These are phyloP conservation scores for Cyberlindnera mrakii DNA, from an alignment of 805 yeast species.

Conservation along the genomic window DNA sequence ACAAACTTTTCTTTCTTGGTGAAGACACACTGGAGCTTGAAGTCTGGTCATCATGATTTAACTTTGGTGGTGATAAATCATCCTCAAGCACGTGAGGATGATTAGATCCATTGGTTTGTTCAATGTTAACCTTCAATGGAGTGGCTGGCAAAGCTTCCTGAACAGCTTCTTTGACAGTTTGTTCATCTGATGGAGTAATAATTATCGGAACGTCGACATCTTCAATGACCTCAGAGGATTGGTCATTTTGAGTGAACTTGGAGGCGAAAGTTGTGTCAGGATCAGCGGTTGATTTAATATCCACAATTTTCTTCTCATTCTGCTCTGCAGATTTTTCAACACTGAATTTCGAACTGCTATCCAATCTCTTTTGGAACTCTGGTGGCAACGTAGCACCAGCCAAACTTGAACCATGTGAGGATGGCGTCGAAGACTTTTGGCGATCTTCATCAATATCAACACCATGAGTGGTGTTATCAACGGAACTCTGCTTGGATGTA, in stretches of 20 bases:
- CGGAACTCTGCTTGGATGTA: not conserved
- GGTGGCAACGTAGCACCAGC: conserved; percentile 24
- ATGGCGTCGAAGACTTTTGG: conserved; percentile 7
- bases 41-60: not conserved
- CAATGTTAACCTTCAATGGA: no score
- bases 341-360: no score
- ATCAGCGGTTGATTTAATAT: no score
- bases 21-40: conserved; percentile 11
- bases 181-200: no score
- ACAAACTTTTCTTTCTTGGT: conserved; percentile 14
- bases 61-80: conserved; percentile 7
- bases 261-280: no score
- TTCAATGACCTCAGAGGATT: not conserved
- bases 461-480: not conserved
- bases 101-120: no score
- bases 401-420: conserved; percentile 10
- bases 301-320: no score
- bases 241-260: not conserved
- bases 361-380: conserved; percentile 17
- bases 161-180: no score
- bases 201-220: no score
- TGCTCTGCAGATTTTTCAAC: no score
- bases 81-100: not conserved
- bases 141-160: no score
- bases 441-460: conserved; percentile 1